Base-by-base conservation (phyloP, 176 grass and related monocot species). In the Alloteropsis semialata region DNA sequence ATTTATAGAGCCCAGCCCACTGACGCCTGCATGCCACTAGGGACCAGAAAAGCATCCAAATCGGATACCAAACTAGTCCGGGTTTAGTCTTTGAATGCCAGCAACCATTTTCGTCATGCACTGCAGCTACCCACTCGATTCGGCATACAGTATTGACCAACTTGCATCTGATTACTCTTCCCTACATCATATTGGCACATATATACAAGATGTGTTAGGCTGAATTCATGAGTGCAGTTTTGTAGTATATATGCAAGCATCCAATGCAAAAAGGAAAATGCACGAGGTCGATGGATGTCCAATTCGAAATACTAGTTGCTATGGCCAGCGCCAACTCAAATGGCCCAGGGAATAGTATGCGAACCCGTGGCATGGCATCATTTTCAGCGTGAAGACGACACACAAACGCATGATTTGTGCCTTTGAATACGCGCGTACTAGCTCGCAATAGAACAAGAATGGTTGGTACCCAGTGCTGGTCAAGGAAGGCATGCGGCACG, bases 1-100 rank as follows among this genome's bases (percentile, higher is more conserved):
- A 84, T 81, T 84, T 84, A 89, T 89, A 84, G 82, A 30, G 19
- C 14, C 53, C 60, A 30, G 19, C 14, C 53, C 60, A 17, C 73
- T 15, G 42, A 54, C 8, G 24, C 29, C 74, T 21, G 74, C 28
- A 14, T n/a, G 29, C 5, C 46, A 6, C 48, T 65, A 27, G 37
- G 57, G 32, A 46, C 2, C 68, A 71, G 21, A 22, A 36, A 46
- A 2, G n/a, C 57, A 36, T 74, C 77, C 69, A 81, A 81, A 45
- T 34, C 41, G 9, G 18, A 37, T 22, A 37, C 37, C 8, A 14
- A 58, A 8, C 65, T 77, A 3, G 74, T 77, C 69, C 44, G 65
- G 32, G 57, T 30, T 78, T 78, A 48, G 58, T 79, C 76, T 34
- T 18, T 6, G 30, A 78, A 49, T 48, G 76, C 78, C 73, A 32